Evolutionary conservation across 73 alveolate genomes (phyloP), one percentile per base, ranked within the genome.

Genomic region (Paramecium bursaria): DNA sequence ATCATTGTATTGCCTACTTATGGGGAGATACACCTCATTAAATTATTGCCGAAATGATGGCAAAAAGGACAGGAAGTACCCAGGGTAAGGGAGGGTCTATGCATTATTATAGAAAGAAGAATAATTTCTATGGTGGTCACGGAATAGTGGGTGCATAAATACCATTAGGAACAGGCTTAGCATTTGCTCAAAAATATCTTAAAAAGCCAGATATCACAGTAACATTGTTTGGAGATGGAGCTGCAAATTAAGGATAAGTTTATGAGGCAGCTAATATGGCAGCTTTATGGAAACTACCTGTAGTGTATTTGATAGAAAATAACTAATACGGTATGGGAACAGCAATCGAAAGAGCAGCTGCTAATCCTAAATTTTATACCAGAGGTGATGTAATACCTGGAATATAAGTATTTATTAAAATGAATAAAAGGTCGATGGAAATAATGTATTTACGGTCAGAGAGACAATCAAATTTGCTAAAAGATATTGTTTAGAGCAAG

Each of bases 61-160:
- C 93, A 22, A 94, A 86, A 74, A 31, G 53, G 29, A 92, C 98
- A 14, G 98, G 98, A 21, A 74, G 94, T 46, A 82, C 95, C 31
- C 86, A 90, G 48, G 98, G 98, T 13, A 92, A 92, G 74, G 98
- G 98, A 21, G 98, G 98, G 21, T 94, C 98, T 0, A 94, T 94
- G 98, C 98, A 94, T 86, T 90, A 85, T 51, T 94, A 90, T 88
- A 57, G 76, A 73, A 79, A 80, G 75, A 67, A 88, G 74, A 44
- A 57, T 49, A 82, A 90, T 86, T 92, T 94, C 88, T 90, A 90
- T 74, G 98, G 98, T 13, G 98, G 98, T 35, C 92, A 92, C 73
- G 98, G 96, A 17, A 92, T 94, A 61, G 97, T 94, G 19, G 97
- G 97, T 23, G 98, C 97, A 39, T 87, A 94, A 75, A 50, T 92